A percentile compares a stretch with the other conserved stretches of the same genome.
phyloP scores from a whole-genome alignment of 371 early-diverging fungal species.

The Syncephalastrum monosporum region DNA sequence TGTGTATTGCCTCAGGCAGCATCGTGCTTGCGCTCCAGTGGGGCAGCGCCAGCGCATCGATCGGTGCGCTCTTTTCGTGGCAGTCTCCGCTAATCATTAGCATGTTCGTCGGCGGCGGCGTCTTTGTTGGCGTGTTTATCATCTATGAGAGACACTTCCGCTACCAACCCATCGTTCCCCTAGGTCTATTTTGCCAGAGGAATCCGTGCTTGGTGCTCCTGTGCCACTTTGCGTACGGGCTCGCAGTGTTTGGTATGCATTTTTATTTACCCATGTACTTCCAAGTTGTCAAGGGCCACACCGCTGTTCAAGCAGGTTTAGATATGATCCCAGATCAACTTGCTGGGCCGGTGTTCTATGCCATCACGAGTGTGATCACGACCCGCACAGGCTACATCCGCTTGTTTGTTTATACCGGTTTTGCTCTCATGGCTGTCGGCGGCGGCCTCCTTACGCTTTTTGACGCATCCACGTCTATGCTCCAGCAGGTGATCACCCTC shows the following conservation, averaged over 20 bases:
- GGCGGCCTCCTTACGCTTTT: neutral
- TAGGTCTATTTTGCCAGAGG: conserved; percentile 30
- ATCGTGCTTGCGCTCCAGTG: conserved; percentile 56
- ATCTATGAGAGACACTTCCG: conserved; percentile 8
- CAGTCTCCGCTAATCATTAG: conserved; percentile 35
- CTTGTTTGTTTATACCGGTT: neutral
- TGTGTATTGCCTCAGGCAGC: no score
- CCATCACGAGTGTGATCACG: neutral
- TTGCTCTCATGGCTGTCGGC: neutral
- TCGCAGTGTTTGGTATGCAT: conserved; percentile 37
- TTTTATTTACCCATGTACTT: conserved; percentile 17
- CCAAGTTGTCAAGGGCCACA: neutral
- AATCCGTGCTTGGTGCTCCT: conserved; percentile 47
- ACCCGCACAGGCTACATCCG: neutral
- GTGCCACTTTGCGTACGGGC: conserved; percentile 42
- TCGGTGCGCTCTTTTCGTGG: conserved; percentile 40
- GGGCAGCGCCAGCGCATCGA: conserved; percentile 46
- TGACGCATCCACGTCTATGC: neutral
- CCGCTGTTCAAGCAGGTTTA: conserved; percentile 17
- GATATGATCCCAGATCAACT: conserved; percentile 50
- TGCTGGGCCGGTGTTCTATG: neutral
- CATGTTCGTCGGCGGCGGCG: conserved; percentile 24
- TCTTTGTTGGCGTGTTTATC: conserved; percentile 23
- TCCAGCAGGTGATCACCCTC: neutral
- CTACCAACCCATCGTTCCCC: conserved; percentile 24